Evolutionary conservation across 2,329 filamentous ascomycete genomes (phyloP).

Genomic region (Cladophialophora yegresii): DNA sequence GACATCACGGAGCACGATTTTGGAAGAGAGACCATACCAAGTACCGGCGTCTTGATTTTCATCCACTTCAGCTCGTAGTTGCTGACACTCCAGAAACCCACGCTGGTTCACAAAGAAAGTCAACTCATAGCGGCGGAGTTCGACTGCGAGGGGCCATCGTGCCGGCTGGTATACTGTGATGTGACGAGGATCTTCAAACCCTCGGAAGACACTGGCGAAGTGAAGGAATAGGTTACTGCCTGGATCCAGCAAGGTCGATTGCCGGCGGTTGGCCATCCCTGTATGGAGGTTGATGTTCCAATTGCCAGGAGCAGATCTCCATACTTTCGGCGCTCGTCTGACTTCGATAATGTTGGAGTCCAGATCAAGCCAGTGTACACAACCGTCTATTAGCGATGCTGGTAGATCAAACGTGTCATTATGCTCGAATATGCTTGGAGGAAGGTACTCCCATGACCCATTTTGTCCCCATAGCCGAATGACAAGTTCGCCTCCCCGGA

Average conservation of each 20-base stretch:
- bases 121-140: constrained; percentile 57
- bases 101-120: constrained; percentile 54
- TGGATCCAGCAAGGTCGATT: constrained; percentile 52
- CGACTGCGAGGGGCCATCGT: constrained; percentile 44
- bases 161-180: constrained; percentile 54
- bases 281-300: constrained; percentile 46
- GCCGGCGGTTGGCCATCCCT: constrained; percentile 38
- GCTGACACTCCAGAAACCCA: constrained; percentile 49
- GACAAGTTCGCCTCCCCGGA: constrained; percentile 45
- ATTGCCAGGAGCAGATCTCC: constrained; percentile 44
- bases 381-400: constrained; percentile 51
- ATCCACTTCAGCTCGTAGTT: constrained; percentile 59
- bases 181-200: constrained; percentile 52
- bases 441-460: constrained; percentile 43
- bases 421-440: constrained; percentile 37
- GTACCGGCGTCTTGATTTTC: constrained; percentile 61
- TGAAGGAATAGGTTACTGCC: constrained; percentile 45
- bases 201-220: constrained; percentile 51
- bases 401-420: constrained; percentile 54
- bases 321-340: constrained; percentile 48
- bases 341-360: constrained; percentile 54
- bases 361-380: constrained; percentile 63
- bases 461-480: constrained; percentile 46
- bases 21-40: constrained; percentile 61
- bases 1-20: constrained; percentile 57